A percentile compares a stretch with the other conserved stretches of the same genome.
Conservation (phyloP, 108 stramenopile species). For the Pseudonitzschia delicatissima region DNA sequence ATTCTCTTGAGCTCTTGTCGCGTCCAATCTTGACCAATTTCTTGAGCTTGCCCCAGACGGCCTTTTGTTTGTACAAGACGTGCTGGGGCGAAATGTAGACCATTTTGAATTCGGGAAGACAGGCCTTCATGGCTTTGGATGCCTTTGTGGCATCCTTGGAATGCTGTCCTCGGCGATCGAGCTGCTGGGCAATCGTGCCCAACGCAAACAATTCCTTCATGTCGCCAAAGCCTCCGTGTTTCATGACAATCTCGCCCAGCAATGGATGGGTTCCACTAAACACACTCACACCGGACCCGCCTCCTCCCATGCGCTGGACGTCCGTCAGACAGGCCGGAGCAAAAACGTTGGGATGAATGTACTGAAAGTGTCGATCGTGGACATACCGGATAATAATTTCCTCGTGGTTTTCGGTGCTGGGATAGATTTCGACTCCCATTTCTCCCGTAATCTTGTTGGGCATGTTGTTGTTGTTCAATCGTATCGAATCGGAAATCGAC, state of each 20-base stretch:
- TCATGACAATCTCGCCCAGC: constrained; percentile 73
- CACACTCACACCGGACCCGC: constrained; percentile 59
- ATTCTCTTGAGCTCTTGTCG: not conserved
- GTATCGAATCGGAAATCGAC: too few relatives aligned
- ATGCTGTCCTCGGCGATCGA: constrained; percentile 33
- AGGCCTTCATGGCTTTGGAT: constrained; percentile 40
- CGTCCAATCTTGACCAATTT: not conserved
- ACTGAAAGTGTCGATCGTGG: constrained; percentile 39
- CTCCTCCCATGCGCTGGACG: constrained; percentile 36
- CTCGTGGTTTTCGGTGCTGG: not conserved
- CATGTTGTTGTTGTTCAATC: too few relatives aligned
- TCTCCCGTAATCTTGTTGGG: constrained; percentile 11
- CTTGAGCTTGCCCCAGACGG: not conserved
- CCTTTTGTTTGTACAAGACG: constrained; percentile 13
- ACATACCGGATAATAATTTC: not conserved
- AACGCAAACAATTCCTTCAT: constrained; percentile 61
- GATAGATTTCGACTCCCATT: constrained; percentile 6
- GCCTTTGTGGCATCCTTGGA: constrained; percentile 21
- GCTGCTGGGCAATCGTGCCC: constrained; percentile 63
- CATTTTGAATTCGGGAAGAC: constrained; percentile 72
- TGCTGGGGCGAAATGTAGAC: constrained; percentile 74
- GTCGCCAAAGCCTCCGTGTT: constrained; percentile 80
- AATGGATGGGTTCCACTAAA: constrained; percentile 66
- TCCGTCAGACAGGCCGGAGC: constrained; percentile 46
- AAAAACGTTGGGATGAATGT: constrained; percentile 66